A percentile compares a stretch with the other conserved stretches of the same genome.
These are phyloP conservation scores for Lactifluus volemus DNA, from an alignment of 768 basidiomycete species.

Conservation along the genomic window DNA sequence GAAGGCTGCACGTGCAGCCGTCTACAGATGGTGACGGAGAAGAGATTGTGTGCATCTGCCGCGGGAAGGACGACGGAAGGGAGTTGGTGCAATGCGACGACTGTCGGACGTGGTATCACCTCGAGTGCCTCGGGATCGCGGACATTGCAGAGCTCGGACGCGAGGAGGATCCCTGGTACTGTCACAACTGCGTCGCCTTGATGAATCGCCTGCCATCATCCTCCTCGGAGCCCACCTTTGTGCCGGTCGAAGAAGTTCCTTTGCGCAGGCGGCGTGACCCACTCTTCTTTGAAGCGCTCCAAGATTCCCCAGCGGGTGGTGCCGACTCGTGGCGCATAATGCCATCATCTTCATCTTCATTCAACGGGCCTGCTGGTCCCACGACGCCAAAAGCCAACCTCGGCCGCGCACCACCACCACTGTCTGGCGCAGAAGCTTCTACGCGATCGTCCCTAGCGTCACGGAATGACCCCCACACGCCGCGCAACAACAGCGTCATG, in stretches of 20 bases:
- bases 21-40: slow-evolving; percentile 37
- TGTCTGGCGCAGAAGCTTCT: slow-evolving; percentile 20
- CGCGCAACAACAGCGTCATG: slow-evolving; percentile 43
- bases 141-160: slow-evolving; percentile 55
- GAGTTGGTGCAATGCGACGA: slow-evolving; percentile 75
- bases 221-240: slow-evolving; percentile 59
- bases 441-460: slow-evolving; percentile 35
- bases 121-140: slow-evolving; percentile 67
- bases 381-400: slow-evolving; percentile 35
- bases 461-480: slow-evolving; percentile 42
- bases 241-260: slow-evolving; percentile 47
- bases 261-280: slow-evolving; percentile 40
- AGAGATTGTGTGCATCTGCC: slow-evolving; percentile 56
- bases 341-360: slow-evolving; percentile 22
- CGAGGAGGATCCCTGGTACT: slow-evolving; percentile 79
- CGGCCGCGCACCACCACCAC: background rate
- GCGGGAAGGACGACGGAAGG: slow-evolving; percentile 59
- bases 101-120: slow-evolving; percentile 77
- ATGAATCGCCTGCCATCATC: slow-evolving; percentile 21
- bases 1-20: slow-evolving; percentile 28
- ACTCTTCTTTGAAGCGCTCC: slow-evolving; percentile 45
- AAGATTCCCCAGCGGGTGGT: slow-evolving; percentile 42
- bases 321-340: slow-evolving; percentile 29
- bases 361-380: slow-evolving; percentile 28
- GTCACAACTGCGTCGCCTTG: slow-evolving; percentile 43